Evolutionary conservation across 2,329 filamentous ascomycete genomes (phyloP), one percentile per base, ranked within the genome.

Genomic region (Chalara sp.): DNA sequence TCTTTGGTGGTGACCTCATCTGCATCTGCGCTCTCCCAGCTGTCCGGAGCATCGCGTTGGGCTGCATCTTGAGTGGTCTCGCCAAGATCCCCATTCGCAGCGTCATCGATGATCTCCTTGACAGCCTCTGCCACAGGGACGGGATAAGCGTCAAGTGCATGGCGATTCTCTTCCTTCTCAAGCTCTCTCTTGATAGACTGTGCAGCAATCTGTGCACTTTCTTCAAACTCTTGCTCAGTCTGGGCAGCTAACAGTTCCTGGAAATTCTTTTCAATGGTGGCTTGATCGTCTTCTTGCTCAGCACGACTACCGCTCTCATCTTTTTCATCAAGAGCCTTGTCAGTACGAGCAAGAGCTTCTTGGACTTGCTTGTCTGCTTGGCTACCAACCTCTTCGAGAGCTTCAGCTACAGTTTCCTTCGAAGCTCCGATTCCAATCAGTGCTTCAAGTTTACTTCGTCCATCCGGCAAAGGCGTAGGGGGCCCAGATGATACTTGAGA

Each of bases 11-110:
- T 74, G 21, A 78, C 74, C 64, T 81, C 85, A 56, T 85, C 83
- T 50, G 80, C 80, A 61, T 91, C 89, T 4, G 86, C 88, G 57
- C 85, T 95, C 73, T 96, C 90, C 90, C 90, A 95, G 69, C 84
- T 91, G 57, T 95, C 90, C n/a, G 83, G 87, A 44, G 90, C 76
- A 28, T 75, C 68, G 47, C 69, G 73, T 40, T 77, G 71, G 47
- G 73, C 70, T 46, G 78, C 73, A 28, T 79, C 78, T 54, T 80
- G 75, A 47, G 77, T 76, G 37, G 76, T 73, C 53, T 81, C 76
- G n/a, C 83, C 87, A 44, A 90, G 76, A 28, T 75, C 68, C 47
- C 69, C 73, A 39, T 78, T 71, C 47, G 73, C 70, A 46, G 78
- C 73, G 28, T 79, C 78, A 54, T 80, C 75, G 47, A 78, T 76